These are phyloP conservation scores for Thelonectria olida DNA, from an alignment of 2,329 filamentous ascomycete genomes.

Conservation along the genomic window DNA sequence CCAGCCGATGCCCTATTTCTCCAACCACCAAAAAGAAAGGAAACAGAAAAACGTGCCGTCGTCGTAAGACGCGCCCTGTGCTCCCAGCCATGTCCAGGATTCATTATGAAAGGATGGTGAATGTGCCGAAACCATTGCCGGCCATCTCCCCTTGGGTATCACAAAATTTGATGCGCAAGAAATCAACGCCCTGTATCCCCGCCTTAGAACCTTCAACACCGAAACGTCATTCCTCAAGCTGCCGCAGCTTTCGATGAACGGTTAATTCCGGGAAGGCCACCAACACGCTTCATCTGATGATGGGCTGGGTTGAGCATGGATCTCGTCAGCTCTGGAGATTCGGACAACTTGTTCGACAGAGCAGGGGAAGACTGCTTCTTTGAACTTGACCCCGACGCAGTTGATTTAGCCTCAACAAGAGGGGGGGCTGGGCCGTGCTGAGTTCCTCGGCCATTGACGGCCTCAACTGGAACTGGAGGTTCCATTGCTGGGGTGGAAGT, in stretches of 20 bases:
- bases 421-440: conserved; percentile 28
- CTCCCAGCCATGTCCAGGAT: conserved; percentile 29
- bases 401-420: conserved; percentile 34
- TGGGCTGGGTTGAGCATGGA: conserved; percentile 45
- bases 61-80: conserved; percentile 21
- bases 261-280: conserved; percentile 42
- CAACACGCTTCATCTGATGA: conserved; percentile 46
- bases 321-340: conserved; percentile 56
- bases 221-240: conserved; percentile 37
- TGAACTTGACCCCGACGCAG: conserved; percentile 33
- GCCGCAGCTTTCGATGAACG: conserved; percentile 49
- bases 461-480: conserved; percentile 20
- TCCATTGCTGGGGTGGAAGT: conserved; percentile 35
- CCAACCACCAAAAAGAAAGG: conserved; percentile 23
- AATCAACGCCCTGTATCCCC: conserved; percentile 33
- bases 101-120: conserved; percentile 34
- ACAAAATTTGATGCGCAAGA: conserved; percentile 45
- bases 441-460: conserved; percentile 30
- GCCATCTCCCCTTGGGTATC: conserved; percentile 49
- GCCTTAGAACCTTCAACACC: conserved; percentile 7
- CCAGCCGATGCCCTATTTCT: conserved; percentile 26
- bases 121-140: conserved; percentile 35
- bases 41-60: conserved; percentile 17
- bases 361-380: conserved; percentile 40
- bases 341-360: conserved; percentile 43